These are phyloP conservation scores for Volvariella surrecta DNA, from an alignment of 1,284 basidiomycete genomes.

Conservation along the genomic window DNA sequence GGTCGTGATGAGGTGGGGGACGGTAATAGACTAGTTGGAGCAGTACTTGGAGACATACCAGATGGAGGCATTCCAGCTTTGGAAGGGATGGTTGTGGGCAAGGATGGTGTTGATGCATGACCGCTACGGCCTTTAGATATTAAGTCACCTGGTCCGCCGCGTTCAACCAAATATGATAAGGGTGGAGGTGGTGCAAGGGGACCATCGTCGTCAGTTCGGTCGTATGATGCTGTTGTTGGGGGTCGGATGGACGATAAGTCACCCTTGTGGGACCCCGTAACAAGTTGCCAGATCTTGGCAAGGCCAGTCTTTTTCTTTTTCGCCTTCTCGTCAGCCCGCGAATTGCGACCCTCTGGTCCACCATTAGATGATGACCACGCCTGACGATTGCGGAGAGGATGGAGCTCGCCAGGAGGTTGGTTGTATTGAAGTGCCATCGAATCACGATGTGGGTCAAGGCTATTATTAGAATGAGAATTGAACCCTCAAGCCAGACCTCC, in stretches of 20 bases:
- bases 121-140: slow-evolving; percentile 36
- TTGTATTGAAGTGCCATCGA: slow-evolving; percentile 26
- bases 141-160: slow-evolving; percentile 39
- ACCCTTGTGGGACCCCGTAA: slow-evolving; percentile 51
- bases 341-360: slow-evolving; percentile 25
- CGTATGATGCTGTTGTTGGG: slow-evolving; percentile 28
- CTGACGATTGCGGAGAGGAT: slow-evolving; percentile 43
- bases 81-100: slow-evolving; percentile 49
- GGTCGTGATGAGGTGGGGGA: slow-evolving; percentile 65
- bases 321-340: slow-evolving; percentile 29
- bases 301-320: slow-evolving; percentile 77
- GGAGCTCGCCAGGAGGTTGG: slow-evolving; percentile 34
- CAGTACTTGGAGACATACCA: slow-evolving; percentile 61
- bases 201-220: slow-evolving; percentile 52
- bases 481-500: slow-evolving; percentile 6
- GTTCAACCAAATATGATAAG: slow-evolving; percentile 73
- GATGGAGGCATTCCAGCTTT: slow-evolving; percentile 39
- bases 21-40: slow-evolving; percentile 63
- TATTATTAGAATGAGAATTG: slow-evolving; percentile 19
- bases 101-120: slow-evolving; percentile 60
- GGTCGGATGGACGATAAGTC: slow-evolving; percentile 20
- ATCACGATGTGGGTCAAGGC: slow-evolving; percentile 70
- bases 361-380: slow-evolving; percentile 36
- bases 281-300: slow-evolving; percentile 76
- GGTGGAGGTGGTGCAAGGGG: slow-evolving; percentile 82